Evolutionary conservation across 2,329 filamentous ascomycete genomes (phyloP).

Genomic region (Ramularia endophylla): DNA sequence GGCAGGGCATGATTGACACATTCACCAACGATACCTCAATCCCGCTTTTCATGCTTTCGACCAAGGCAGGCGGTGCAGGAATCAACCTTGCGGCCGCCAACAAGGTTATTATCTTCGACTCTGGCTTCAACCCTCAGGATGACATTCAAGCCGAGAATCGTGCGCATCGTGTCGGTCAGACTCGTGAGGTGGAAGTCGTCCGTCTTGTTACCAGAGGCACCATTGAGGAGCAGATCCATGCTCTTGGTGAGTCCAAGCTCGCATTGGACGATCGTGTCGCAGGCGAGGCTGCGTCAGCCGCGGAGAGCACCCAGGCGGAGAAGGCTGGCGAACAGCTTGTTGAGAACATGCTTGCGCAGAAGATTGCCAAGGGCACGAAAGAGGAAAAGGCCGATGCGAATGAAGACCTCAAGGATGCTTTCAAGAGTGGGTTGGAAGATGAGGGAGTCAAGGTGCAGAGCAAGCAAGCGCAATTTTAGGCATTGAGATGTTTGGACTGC

Average conservation of each 20-base stretch:
- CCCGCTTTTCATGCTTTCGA: slow-evolving; percentile 86
- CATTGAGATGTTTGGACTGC: neutral
- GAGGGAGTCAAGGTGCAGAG: slow-evolving; percentile 35
- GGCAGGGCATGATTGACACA: slow-evolving; percentile 81
- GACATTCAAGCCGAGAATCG: slow-evolving; percentile 98
- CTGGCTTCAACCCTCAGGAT: slow-evolving; percentile 95
- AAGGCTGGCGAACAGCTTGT: slow-evolving; percentile 31
- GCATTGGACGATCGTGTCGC: slow-evolving; percentile 73
- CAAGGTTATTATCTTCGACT: slow-evolving; percentile 96
- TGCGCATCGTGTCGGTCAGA: slow-evolving; percentile 91
- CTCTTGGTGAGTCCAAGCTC: slow-evolving; percentile 86
- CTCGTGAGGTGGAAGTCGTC: slow-evolving; percentile 81
- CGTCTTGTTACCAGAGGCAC: slow-evolving; percentile 73
- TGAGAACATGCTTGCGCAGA: slow-evolving; percentile 38
- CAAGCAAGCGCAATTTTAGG: slow-evolving; percentile 26
- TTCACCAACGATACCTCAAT: slow-evolving; percentile 73
- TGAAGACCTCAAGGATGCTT: slow-evolving; percentile 37
- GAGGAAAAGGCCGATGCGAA: slow-evolving; percentile 6
- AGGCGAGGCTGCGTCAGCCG: slow-evolving; percentile 45
- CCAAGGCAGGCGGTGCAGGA: slow-evolving; percentile 90
- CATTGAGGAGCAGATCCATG: slow-evolving; percentile 90
- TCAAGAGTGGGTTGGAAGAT: slow-evolving; percentile 36
- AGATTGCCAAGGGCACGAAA: slow-evolving; percentile 24
- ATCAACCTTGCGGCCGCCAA: slow-evolving; percentile 95
- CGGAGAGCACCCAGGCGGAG: slow-evolving; percentile 40